phyloP scores from a whole-genome alignment of 2,329 filamentous ascomycete genomes.

The Fusarium sulawesiense region DNA sequence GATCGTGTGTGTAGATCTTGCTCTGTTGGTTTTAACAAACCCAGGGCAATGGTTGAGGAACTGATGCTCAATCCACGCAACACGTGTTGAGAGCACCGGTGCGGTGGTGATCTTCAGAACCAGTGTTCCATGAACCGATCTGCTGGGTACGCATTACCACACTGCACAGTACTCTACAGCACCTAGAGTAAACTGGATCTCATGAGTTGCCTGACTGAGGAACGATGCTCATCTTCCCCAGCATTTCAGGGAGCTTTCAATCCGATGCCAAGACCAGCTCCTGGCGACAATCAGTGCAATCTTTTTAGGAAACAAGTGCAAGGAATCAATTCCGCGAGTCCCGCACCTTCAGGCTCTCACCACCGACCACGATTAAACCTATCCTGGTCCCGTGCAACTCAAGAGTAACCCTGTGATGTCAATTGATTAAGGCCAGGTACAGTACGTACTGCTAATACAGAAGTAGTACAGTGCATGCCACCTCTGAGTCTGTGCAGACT shows the following conservation, averaged over 20 bases:
- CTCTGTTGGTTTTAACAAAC: constrained; percentile 34
- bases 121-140: constrained; percentile 34
- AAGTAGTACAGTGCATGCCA: background rate
- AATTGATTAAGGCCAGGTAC: background rate
- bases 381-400: constrained; percentile 7
- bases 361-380: background rate
- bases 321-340: constrained; percentile 25
- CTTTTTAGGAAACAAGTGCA: constrained; percentile 1
- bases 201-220: constrained; percentile 7
- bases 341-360: background rate
- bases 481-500: constrained; percentile 21
- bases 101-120: constrained; percentile 34
- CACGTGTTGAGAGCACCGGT: constrained; percentile 28
- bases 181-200: constrained; percentile 24
- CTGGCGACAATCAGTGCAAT: constrained; percentile 15
- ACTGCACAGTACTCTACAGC: constrained; percentile 8
- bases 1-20: constrained; percentile 34
- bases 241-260: constrained; percentile 14
- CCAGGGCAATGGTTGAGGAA: constrained; percentile 28
- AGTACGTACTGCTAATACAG: background rate
- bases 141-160: constrained; percentile 21
- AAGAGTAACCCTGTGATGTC: constrained; percentile 23
- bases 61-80: constrained; percentile 33
- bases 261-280: constrained; percentile 27
- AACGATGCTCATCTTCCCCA: constrained; percentile 26